These are phyloP conservation scores for Uncinocarpus reesii DNA, from an alignment of 2,329 filamentous ascomycete genomes.

Conservation along the genomic window DNA sequence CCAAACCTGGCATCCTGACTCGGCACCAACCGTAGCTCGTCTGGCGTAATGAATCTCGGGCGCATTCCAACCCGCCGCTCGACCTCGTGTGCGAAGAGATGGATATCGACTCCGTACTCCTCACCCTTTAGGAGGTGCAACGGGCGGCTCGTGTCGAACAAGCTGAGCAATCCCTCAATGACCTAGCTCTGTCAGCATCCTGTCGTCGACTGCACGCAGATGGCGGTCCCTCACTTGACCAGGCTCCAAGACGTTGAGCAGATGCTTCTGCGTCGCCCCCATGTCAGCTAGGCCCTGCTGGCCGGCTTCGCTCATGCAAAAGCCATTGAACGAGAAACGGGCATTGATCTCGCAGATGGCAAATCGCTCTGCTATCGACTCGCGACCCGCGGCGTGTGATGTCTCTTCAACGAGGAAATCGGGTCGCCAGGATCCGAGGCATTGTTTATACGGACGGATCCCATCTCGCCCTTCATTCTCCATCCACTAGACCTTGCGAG, in stretches of 20 bases:
- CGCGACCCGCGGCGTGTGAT: neutral
- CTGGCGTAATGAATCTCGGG: slow-evolving; percentile 29
- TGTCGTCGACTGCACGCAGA: neutral
- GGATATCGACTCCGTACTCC: slow-evolving; percentile 33
- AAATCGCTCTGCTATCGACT: slow-evolving; percentile 7
- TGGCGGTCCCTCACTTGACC: neutral
- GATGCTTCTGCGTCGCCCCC: neutral
- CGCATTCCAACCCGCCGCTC: slow-evolving; percentile 23
- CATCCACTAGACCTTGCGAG: slow-evolving; percentile 8
- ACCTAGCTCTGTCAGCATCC: slow-evolving; percentile 20
- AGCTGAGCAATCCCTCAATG: slow-evolving; percentile 23
- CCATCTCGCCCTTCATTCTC: neutral
- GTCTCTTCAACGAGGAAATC: slow-evolving; percentile 17
- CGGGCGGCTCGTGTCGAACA: slow-evolving; percentile 25
- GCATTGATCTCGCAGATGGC: slow-evolving; percentile 20
- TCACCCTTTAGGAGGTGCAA: slow-evolving; percentile 33
- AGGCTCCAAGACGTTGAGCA: slow-evolving; percentile 7
- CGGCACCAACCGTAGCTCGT: slow-evolving; percentile 27
- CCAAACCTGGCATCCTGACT: slow-evolving; percentile 20
- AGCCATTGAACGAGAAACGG: slow-evolving; percentile 15
- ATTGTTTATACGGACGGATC: slow-evolving; percentile 12
- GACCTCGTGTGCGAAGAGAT: slow-evolving; percentile 30
- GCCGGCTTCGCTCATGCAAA: neutral
- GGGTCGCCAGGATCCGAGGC: slow-evolving; percentile 18
- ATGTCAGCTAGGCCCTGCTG: slow-evolving; percentile 7